Evolutionary conservation across 2,329 filamentous ascomycete species (phyloP), one percentile per base, ranked within the genome.

Genomic region (Ophiocordyceps camponoti-rufipedis): DNA sequence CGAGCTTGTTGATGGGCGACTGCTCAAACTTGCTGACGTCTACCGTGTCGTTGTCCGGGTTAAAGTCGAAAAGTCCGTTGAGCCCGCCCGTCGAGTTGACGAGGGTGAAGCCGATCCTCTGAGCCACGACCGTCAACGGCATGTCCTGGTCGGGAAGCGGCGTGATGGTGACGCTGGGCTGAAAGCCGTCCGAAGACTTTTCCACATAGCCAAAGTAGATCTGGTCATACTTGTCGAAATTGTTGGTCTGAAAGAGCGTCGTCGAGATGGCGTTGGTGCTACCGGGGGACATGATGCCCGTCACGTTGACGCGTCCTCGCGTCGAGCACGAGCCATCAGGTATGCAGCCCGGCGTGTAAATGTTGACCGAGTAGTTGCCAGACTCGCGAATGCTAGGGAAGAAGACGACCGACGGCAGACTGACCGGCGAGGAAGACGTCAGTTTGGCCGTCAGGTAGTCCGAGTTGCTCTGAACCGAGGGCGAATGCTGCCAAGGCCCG

Each of bases 181-280:
- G 79, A 68, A 95, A 95, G 18, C 72, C 74, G 50, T 66, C 68
- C 10, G 75, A 80, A 45, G 74, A 78, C 45, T 80, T 79, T 57
- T 96, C 86, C 45, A 98, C 78, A 52, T 78, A 78, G 42, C 88
- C 91, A 52, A 81, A 82, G 63, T 87, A 94, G 48, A 98, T 79
- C 53, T 85, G 80, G 58, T 98, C 91, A 57, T 94, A 96, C 62
- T 98, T 98, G 68, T 96, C 89, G 60, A 81, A 93, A 58, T 93
- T 75, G 64, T 98, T 98, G 16, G 88, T 94, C 62, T 98, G 91
- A 58, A 75, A 93, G 8, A 95, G 66, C 0, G 74, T 71, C 1
- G 70, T 75, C 28, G 75, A 71, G 47, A 79, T 67, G 33, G 61
- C 58, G 44, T 65, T 53, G 53, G 62, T 56, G 46, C 63, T 55